These are phyloP conservation scores for Durotheca rogersii DNA, from an alignment of 495 filamentous ascomycete species.

Conservation along the genomic window DNA sequence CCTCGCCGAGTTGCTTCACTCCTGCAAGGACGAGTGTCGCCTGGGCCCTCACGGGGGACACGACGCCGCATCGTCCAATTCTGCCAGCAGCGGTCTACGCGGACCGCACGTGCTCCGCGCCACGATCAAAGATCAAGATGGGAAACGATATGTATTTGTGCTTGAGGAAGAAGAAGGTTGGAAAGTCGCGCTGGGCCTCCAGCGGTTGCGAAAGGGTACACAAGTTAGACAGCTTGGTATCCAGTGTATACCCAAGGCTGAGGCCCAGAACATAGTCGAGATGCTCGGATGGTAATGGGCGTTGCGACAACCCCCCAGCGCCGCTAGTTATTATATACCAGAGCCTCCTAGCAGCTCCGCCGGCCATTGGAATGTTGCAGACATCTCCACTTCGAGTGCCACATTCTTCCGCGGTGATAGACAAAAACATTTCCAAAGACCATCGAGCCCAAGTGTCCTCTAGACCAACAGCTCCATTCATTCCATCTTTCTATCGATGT, in stretches of 20 bases:
- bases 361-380: slow-evolving; percentile 14
- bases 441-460: too few relatives aligned
- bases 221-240: slow-evolving; percentile 69
- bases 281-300: slow-evolving; percentile 58
- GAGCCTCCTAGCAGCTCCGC: too few relatives aligned
- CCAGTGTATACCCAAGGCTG: slow-evolving; percentile 56
- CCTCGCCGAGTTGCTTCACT: slow-evolving; percentile 56
- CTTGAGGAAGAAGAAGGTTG: slow-evolving; percentile 81
- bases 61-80: slow-evolving; percentile 37
- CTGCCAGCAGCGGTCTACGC: slow-evolving; percentile 48
- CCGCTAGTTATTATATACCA: slow-evolving; percentile 1
- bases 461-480: slow-evolving; percentile 2
- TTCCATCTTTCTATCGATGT: slow-evolving; percentile 16
- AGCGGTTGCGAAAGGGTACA: slow-evolving; percentile 68
- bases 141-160: slow-evolving; percentile 80
- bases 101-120: slow-evolving; percentile 80
- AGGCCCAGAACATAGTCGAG: slow-evolving; percentile 61
- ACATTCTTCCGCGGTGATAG: slow-evolving; percentile 25
- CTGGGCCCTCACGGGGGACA: slow-evolving; percentile 39
- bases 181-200: slow-evolving; percentile 85
- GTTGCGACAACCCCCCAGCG: neutral
- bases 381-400: neutral
- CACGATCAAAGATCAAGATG: slow-evolving; percentile 79
- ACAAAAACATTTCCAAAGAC: too few relatives aligned
- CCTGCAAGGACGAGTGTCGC: slow-evolving; percentile 64